A percentile compares a stretch with the other conserved stretches of the same genome.
phyloP scores from a whole-genome alignment of 192 early-diverging fungal genomes.

The Backusella australiensis region DNA sequence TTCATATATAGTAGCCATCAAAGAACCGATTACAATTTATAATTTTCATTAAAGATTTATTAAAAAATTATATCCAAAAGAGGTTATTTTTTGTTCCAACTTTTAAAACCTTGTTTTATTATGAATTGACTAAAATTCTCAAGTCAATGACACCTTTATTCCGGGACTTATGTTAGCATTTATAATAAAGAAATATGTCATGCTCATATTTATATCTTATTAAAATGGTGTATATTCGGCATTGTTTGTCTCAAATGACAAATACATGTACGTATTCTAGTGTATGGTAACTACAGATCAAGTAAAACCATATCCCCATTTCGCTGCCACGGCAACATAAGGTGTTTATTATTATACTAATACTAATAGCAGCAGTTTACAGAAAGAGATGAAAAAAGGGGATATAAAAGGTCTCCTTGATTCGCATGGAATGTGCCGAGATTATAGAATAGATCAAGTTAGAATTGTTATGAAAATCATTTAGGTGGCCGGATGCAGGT shows the following conservation, averaged over 20 bases:
- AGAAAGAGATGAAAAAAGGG: background rate
- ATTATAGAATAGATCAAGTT: background rate
- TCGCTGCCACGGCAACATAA: background rate
- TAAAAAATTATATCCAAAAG: background rate
- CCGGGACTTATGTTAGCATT: background rate
- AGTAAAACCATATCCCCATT: background rate
- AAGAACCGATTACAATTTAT: background rate
- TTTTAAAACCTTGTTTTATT: background rate
- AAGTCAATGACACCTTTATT: background rate
- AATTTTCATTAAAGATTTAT: background rate
- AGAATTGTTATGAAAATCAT: slow-evolving; percentile 6
- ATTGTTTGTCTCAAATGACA: background rate
- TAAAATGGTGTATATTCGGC: background rate
- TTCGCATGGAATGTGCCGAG: background rate
- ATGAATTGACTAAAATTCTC: background rate
- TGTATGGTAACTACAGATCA: background rate
- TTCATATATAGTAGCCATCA: background rate
- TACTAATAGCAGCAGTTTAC: background rate
- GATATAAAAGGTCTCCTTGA: background rate
- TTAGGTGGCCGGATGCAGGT: slow-evolving; percentile 14
- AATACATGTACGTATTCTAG: background rate
- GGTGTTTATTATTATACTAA: background rate
- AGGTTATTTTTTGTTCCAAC: background rate
- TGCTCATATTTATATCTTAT: background rate
- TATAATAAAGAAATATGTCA: background rate